phyloP scores from a whole-genome alignment of 129 eudicot species.

The Silybum marianum region DNA sequence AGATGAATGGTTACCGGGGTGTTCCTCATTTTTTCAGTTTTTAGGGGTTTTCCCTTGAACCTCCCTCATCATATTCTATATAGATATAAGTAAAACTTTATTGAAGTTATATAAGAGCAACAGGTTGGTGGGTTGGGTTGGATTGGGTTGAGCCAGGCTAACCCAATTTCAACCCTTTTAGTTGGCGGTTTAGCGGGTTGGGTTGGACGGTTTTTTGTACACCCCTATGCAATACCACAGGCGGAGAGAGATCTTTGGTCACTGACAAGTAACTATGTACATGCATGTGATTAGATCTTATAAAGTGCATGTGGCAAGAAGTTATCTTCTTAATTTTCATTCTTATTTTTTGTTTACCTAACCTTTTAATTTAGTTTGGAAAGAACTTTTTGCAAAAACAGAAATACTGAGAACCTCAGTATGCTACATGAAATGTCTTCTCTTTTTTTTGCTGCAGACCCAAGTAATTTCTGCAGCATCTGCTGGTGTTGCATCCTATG shows the following conservation, averaged over 20 bases:
- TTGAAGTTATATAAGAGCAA: too few species aligned
- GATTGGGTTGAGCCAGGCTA: too few species aligned
- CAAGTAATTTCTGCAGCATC: conserved; percentile 95
- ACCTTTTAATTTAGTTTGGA: neutral
- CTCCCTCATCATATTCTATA: too few species aligned
- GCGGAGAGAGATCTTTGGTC: neutral
- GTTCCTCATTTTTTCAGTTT: too few species aligned
- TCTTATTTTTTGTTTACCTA: neutral
- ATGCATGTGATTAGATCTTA: neutral
- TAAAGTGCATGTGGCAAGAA: neutral
- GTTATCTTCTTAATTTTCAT: neutral
- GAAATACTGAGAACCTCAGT: neutral
- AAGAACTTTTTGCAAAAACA: neutral
- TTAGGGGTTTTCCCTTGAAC: too few species aligned
- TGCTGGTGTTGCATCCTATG: conserved; percentile 80
- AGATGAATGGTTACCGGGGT: too few species aligned
- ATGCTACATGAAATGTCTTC: neutral
- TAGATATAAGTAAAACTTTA: too few species aligned
- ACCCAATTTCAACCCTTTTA: too few species aligned
- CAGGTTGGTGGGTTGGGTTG: too few species aligned
- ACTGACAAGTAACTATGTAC: neutral
- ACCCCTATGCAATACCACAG: neutral
- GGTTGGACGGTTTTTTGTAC: too few species aligned
- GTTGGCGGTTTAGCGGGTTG: too few species aligned
- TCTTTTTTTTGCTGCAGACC: conserved; percentile 51